Evolutionary conservation across 208 protist species (phyloP).

Genomic region (Endotrypanum monterogeii): DNA sequence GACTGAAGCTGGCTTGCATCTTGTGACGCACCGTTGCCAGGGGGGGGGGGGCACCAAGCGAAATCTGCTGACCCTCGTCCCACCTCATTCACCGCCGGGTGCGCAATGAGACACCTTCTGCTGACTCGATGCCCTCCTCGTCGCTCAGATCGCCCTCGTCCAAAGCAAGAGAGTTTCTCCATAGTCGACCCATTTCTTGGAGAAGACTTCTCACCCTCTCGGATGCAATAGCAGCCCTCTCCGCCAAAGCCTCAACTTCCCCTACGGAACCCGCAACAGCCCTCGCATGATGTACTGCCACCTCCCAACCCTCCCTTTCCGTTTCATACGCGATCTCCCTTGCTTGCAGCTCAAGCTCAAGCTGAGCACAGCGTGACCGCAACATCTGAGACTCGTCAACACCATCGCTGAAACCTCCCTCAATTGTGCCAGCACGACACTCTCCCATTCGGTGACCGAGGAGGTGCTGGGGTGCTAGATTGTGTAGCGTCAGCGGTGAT

Average conservation of each 20-base stretch:
- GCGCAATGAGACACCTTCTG: not conserved
- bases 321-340: constrained; percentile 12
- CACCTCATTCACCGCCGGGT: not conserved
- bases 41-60: not conserved
- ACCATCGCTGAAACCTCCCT: not conserved
- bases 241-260: constrained; percentile 24
- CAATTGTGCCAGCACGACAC: not conserved
- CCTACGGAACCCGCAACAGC: constrained; percentile 9
- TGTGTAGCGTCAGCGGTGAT: constrained; percentile 14
- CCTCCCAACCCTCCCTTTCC: constrained; percentile 20
- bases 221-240: constrained; percentile 8
- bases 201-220: constrained; percentile 12
- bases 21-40: not conserved
- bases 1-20: not conserved
- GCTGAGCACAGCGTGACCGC: constrained; percentile 13
- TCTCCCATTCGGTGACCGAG: not conserved
- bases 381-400: constrained; percentile 14
- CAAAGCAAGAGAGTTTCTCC: constrained; percentile 16
- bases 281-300: constrained; percentile 5
- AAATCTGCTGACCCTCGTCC: not conserved
- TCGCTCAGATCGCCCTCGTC: constrained; percentile 11
- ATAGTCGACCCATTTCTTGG: constrained; percentile 27
- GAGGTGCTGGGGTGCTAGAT: constrained; percentile 8
- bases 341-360: constrained; percentile 25
- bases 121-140: not conserved